Percentiles rank a stretch among this genome's conserved stretches.
Evolutionary conservation across 2,329 filamentous ascomycete genomes (phyloP).

Genomic region (Phialocephala subalpina): DNA sequence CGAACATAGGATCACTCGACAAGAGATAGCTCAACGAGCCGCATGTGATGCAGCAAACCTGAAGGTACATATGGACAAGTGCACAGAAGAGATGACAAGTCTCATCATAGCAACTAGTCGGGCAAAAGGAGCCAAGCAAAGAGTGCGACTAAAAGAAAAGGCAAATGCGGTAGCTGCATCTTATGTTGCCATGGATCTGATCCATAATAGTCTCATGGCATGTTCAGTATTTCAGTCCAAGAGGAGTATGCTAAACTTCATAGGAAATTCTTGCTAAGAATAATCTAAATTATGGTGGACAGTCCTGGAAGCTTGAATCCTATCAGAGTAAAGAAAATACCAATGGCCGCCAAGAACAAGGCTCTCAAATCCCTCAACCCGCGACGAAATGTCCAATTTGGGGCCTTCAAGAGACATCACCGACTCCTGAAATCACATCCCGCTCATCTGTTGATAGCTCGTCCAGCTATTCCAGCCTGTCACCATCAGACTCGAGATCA

Average conservation of each 20-base stretch:
- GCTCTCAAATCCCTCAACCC: not conserved
- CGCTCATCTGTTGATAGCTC: not conserved
- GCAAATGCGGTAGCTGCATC: not conserved
- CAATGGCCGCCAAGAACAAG: too few species aligned
- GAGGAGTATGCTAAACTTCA: not conserved
- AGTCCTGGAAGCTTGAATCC: not conserved
- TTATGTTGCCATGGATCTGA: not conserved
- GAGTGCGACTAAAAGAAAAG: not conserved
- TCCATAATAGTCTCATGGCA: not conserved
- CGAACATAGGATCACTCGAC: not conserved
- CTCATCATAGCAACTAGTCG: not conserved
- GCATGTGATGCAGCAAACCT: not conserved
- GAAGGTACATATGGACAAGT: not conserved
- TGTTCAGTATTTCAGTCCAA: not conserved
- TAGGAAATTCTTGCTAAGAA: not conserved
- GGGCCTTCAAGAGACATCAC: not conserved
- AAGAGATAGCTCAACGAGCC: slow-evolving; percentile 3
- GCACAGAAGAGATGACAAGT: not conserved
- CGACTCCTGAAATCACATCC: not conserved
- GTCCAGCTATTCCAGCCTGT: too few species aligned
- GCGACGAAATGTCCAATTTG: not conserved
- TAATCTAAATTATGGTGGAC: not conserved
- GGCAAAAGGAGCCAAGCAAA: not conserved
- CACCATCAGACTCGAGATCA: too few species aligned
- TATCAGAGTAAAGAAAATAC: not conserved